phyloP scores from a whole-genome alignment of 148 eudicot genomes.

The Simmondsia chinensis region DNA sequence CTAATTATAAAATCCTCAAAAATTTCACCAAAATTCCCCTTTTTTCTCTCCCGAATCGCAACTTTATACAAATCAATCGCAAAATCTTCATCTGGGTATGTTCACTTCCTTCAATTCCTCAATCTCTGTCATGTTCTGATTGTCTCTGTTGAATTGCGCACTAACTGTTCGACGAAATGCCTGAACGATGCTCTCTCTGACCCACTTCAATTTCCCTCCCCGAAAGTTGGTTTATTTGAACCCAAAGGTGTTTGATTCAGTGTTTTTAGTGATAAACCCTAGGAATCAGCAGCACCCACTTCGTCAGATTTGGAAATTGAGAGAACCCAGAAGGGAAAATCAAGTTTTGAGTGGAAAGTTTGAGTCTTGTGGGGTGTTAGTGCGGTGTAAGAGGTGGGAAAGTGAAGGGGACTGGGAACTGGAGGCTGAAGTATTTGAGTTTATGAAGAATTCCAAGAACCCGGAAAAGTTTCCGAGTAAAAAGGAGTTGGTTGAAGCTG shows the following conservation, averaged over 20 bases:
- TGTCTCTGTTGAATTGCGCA: too few species aligned
- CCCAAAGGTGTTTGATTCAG: conserved; percentile 1
- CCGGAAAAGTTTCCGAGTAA: conserved; percentile 40
- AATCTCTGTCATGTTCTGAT: too few species aligned
- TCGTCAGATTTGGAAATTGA: background rate
- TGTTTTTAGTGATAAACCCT: background rate
- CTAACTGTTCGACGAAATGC: conserved; percentile 68
- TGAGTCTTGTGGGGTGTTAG: conserved; percentile 2
- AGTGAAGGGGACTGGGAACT: conserved; percentile 29
- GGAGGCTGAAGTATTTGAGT: conserved; percentile 43
- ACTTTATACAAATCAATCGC: too few species aligned
- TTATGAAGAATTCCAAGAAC: conserved; percentile 41
- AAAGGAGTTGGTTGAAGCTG: conserved; percentile 33
- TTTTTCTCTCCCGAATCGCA: too few species aligned
- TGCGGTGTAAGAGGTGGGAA: conserved; percentile 15
- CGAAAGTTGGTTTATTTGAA: conserved; percentile 10
- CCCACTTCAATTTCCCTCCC: background rate
- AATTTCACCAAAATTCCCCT: too few species aligned
- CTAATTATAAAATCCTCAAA: too few species aligned
- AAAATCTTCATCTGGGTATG: too few species aligned
- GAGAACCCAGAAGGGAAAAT: background rate
- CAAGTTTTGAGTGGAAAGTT: conserved; percentile 6
- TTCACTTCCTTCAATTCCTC: too few species aligned
- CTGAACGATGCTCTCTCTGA: conserved; percentile 40
- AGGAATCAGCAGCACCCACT: background rate